phyloP scores from a whole-genome alignment of 352 stramenopile genomes.

The Phytophthora meadii region DNA sequence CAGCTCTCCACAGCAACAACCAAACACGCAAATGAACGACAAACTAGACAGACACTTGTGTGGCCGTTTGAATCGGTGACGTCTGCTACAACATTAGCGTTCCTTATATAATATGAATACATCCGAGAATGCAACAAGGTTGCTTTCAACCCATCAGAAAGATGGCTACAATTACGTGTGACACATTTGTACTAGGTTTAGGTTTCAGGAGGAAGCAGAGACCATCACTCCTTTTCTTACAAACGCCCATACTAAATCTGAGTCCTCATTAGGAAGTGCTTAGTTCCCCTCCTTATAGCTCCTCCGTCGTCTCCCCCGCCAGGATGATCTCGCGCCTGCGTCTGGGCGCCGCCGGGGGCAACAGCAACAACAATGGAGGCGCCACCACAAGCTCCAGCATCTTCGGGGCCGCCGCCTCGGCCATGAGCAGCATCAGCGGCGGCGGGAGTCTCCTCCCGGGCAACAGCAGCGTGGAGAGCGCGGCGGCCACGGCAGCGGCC shows the following conservation, averaged over 20 bases:
- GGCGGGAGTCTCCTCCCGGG: conserved; percentile 51
- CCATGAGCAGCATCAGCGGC: conserved; percentile 59
- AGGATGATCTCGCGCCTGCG: conserved; percentile 79
- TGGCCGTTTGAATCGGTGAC: background rate
- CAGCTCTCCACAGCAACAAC: conserved; percentile 16
- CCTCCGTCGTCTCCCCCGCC: background rate
- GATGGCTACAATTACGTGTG: conserved; percentile 16
- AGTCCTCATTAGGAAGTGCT: conserved; percentile 7
- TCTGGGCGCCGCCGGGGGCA: conserved; percentile 50
- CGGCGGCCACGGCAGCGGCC: conserved; percentile 42
- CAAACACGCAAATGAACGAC: conserved; percentile 22
- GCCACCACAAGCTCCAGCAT: conserved; percentile 65
- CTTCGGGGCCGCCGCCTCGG: conserved; percentile 59
- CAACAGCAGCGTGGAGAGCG: conserved; percentile 51
- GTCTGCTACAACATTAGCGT: background rate
- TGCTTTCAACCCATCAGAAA: background rate
- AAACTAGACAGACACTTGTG: conserved; percentile 2
- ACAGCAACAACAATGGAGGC: conserved; percentile 36
- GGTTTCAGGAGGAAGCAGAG: conserved; percentile 7
- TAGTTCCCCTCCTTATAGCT: background rate
- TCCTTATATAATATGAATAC: conserved; percentile 27
- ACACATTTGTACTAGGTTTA: conserved; percentile 5
- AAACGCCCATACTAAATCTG: conserved; percentile 14
- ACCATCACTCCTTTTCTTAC: conserved; percentile 25
- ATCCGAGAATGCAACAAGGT: background rate